Evolutionary conservation across 148 eudicot species (phyloP).

Genomic region (Chenopodium berlandieri): DNA sequence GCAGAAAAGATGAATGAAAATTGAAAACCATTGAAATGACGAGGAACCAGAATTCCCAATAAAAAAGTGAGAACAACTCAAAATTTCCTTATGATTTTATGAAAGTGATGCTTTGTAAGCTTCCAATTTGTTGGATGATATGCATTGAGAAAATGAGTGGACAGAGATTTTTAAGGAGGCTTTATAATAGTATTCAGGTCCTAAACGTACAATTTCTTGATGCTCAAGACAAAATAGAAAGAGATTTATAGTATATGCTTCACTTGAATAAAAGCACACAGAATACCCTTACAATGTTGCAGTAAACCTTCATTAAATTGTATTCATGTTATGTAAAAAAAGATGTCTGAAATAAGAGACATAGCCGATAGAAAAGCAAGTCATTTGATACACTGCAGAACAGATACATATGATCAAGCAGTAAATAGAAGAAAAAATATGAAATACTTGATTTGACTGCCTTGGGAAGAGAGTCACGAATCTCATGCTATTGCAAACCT

Average conservation of each 20-base stretch:
- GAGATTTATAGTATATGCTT: neutral
- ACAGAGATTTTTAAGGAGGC: too few relatives aligned
- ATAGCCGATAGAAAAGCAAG: constrained; percentile 82
- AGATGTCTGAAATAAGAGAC: neutral
- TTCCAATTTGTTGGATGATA: too few relatives aligned
- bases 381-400: constrained; percentile 74
- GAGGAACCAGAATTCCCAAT: too few relatives aligned
- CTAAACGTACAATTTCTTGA: too few relatives aligned
- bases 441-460: constrained; percentile 76
- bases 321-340: neutral
- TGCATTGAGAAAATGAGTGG: too few relatives aligned
- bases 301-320: neutral
- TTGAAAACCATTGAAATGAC: too few relatives aligned
- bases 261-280: neutral
- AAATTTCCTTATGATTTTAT: too few relatives aligned
- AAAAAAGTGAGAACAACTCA: too few relatives aligned
- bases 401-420: constrained; percentile 69
- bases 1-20: too few relatives aligned
- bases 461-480: constrained; percentile 73
- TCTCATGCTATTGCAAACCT: constrained; percentile 80
- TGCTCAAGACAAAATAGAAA: neutral
- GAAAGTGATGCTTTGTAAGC: too few relatives aligned
- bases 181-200: too few relatives aligned
- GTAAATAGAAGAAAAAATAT: constrained; percentile 58
- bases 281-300: neutral